Percentiles rank a stretch among this genome's conserved stretches.
Conservation (phyloP, 2,329 filamentous ascomycete genomes). For the Fusarium sp. region DNA sequence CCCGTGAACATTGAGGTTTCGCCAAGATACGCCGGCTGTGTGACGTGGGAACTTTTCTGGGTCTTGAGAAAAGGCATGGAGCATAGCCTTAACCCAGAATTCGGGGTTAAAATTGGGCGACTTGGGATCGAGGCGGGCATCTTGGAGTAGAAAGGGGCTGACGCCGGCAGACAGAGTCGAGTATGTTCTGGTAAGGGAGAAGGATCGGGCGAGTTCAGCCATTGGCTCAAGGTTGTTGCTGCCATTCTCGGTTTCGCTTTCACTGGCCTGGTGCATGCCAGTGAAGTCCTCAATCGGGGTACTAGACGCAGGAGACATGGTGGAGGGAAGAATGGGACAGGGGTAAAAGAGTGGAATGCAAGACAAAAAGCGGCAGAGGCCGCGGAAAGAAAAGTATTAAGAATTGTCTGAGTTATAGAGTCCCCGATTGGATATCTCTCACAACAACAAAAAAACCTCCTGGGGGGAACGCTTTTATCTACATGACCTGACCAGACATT, state of each 20-base stretch:
- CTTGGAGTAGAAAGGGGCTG: slow-evolving; percentile 21
- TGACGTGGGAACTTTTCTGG: slow-evolving; percentile 28
- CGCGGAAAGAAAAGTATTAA: not conserved
- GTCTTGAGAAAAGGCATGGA: slow-evolving; percentile 35
- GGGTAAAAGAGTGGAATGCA: not conserved
- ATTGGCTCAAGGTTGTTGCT: slow-evolving; percentile 11
- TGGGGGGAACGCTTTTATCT: not conserved
- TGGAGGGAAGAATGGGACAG: not conserved
- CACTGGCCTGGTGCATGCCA: not conserved
- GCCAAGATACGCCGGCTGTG: slow-evolving; percentile 23
- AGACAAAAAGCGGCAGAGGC: not conserved
- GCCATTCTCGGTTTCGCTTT: slow-evolving; percentile 14
- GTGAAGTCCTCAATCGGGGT: not conserved
- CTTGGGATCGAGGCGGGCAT: slow-evolving; percentile 26
- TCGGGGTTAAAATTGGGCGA: slow-evolving; percentile 20
- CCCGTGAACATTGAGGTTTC: slow-evolving; percentile 24
- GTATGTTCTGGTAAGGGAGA: slow-evolving; percentile 26
- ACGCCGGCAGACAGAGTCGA: slow-evolving; percentile 10
- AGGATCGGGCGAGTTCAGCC: slow-evolving; percentile 23
- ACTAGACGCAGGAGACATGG: not conserved
- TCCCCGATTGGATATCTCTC: not conserved
- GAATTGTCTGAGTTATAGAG: not conserved
- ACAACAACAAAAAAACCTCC: not conserved
- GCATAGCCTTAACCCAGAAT: slow-evolving; percentile 17
- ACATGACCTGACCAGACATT: not conserved